Percentiles rank a stretch among this genome's conserved stretches.
These are phyloP conservation scores for Scutellaria barbata DNA, from an alignment of 257 asterid species.

Conservation along the genomic window DNA sequence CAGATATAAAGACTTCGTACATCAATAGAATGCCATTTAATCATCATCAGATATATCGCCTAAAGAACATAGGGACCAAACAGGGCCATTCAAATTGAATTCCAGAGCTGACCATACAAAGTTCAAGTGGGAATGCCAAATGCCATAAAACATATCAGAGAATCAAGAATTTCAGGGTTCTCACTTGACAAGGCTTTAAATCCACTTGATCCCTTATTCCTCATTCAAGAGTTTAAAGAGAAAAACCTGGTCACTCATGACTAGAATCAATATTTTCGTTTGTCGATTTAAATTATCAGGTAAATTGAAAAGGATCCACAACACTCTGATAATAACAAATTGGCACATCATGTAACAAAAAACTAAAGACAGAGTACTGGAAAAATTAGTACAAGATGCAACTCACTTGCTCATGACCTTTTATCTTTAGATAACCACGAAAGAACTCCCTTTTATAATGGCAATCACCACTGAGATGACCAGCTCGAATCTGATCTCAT, in stretches of 20 bases:
- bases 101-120: not conserved
- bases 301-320: not conserved
- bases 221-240: not conserved
- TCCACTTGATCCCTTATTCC: not conserved
- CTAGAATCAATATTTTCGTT: not conserved
- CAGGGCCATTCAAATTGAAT: not conserved
- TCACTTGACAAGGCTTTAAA: not conserved
- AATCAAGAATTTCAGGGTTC: not conserved
- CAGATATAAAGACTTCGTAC: not conserved
- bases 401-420: conserved; percentile 81
- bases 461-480: conserved; percentile 94
- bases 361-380: not conserved
- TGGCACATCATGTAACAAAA: not conserved
- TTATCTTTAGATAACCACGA: conserved; percentile 66
- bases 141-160: not conserved
- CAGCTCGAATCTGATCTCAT: conserved; percentile 73
- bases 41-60: not conserved
- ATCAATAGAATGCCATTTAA: not conserved
- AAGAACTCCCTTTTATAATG: conserved; percentile 82
- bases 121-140: not conserved
- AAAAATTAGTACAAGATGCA: conserved; percentile 20
- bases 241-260: not conserved
- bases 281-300: not conserved
- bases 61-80: not conserved
- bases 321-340: not conserved